These are phyloP conservation scores for Tetragonia tetragonoides DNA, from an alignment of 148 eudicot species.

Conservation along the genomic window DNA sequence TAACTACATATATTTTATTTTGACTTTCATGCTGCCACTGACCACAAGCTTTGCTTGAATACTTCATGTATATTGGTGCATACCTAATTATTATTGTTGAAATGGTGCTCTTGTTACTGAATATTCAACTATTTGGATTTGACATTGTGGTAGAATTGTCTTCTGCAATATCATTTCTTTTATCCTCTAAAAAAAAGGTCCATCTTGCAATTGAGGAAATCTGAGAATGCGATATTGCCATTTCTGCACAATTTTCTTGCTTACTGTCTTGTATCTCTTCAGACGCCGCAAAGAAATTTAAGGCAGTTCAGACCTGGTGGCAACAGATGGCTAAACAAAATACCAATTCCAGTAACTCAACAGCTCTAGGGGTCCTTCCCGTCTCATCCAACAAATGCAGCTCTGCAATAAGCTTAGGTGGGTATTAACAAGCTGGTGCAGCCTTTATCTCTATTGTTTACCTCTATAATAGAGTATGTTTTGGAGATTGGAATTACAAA, in stretches of 20 bases:
- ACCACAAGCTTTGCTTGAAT: not conserved
- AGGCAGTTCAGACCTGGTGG: constrained; percentile 86
- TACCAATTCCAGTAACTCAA: constrained; percentile 33
- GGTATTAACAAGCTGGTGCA: not conserved
- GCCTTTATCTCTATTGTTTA: not conserved
- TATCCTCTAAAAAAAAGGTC: not conserved
- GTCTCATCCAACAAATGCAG: constrained; percentile 34
- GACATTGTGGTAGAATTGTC: not conserved
- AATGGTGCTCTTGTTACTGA: not conserved
- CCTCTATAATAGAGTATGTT: not conserved
- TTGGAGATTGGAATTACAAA: not conserved
- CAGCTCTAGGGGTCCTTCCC: constrained; percentile 20
- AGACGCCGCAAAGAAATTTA: constrained; percentile 63
- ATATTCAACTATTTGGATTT: constrained; percentile 6
- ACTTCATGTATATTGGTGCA: not conserved
- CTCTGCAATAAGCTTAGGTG: constrained; percentile 45
- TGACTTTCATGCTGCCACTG: not conserved
- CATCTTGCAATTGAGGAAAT: not conserved
- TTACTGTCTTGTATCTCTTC: constrained; percentile 18
- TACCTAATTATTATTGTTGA: not conserved
- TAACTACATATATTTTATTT: not conserved
- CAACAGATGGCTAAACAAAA: constrained; percentile 75
- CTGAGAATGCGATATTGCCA: not conserved
- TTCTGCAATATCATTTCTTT: constrained; percentile 12
- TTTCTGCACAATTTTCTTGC: not conserved